Evolutionary conservation across 257 asterid species (phyloP).

Genomic region (Solanum arcanum): DNA sequence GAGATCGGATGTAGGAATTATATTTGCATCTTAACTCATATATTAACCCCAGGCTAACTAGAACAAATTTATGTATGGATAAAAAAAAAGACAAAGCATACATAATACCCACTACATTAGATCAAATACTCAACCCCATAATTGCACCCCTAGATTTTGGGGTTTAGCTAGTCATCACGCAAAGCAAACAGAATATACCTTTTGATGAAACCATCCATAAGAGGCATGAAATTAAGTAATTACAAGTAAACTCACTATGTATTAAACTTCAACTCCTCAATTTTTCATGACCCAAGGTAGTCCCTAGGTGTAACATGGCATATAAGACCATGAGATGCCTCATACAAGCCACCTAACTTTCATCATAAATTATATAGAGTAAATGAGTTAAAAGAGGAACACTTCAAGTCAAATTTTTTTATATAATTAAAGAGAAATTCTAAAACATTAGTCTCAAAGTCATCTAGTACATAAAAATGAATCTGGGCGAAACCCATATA

Average conservation of each 20-base stretch:
- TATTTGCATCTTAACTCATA: not conserved
- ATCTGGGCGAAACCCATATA: too few species aligned
- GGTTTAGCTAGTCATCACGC: not conserved
- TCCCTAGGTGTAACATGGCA: too few species aligned
- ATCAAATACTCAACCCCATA: not conserved
- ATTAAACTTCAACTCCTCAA: not conserved
- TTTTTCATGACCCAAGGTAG: too few species aligned
- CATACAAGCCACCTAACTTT: too few species aligned
- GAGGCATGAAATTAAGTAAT: not conserved
- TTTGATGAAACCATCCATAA: not conserved
- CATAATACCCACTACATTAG: not conserved
- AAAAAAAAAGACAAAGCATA: not conserved
- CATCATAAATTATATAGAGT: too few species aligned
- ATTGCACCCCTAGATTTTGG: not conserved
- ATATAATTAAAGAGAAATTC: too few species aligned
- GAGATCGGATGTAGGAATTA: not conserved
- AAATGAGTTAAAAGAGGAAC: too few species aligned
- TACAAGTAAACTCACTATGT: not conserved
- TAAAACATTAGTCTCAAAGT: too few species aligned
- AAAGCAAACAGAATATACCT: not conserved
- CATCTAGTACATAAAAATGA: too few species aligned
- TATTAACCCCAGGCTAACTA: not conserved
- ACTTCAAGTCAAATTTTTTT: too few species aligned
- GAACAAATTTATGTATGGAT: too few species aligned
- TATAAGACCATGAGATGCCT: too few species aligned